These are phyloP conservation scores for Apiosordaria backusii DNA, from an alignment of 495 filamentous ascomycete genomes.

Conservation along the genomic window DNA sequence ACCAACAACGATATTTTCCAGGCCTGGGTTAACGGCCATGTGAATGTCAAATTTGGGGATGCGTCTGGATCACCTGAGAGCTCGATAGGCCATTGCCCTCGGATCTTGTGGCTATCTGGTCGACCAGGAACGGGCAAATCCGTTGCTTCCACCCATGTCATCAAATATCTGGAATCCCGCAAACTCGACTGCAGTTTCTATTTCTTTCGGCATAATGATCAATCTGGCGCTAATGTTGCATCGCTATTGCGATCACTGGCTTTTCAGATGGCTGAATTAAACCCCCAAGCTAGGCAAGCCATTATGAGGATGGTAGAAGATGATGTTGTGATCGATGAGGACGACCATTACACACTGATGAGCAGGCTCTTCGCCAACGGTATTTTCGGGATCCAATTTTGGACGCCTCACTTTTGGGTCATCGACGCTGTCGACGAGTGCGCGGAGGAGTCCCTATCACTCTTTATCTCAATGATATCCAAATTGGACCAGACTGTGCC, in stretches of 20 bases:
- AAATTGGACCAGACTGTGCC: slow-evolving; percentile 24
- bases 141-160: slow-evolving; percentile 18
- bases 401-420: slow-evolving; percentile 25
- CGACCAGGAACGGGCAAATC: slow-evolving; percentile 27
- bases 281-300: slow-evolving; percentile 17
- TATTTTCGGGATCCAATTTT: slow-evolving; percentile 21
- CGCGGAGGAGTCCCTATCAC: neutral
- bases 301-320: slow-evolving; percentile 20
- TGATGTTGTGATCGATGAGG: slow-evolving; percentile 11
- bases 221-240: slow-evolving; percentile 7
- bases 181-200: slow-evolving; percentile 22
- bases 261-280: slow-evolving; percentile 27
- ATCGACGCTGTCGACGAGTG: slow-evolving; percentile 29
- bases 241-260: slow-evolving; percentile 23
- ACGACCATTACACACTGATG: slow-evolving; percentile 24
- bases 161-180: slow-evolving; percentile 17
- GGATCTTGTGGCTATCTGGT: slow-evolving; percentile 25
- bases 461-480: slow-evolving; percentile 28
- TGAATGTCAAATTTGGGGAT: neutral
- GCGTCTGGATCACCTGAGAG: neutral
- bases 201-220: slow-evolving; percentile 21
- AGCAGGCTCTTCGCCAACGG: slow-evolving; percentile 21
- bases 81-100: neutral
- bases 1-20: neutral
- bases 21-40: neutral